Evolutionary conservation across 2,329 filamentous ascomycete species (phyloP), one percentile per base, ranked within the genome.

Genomic region (Colletotrichum sp.): DNA sequence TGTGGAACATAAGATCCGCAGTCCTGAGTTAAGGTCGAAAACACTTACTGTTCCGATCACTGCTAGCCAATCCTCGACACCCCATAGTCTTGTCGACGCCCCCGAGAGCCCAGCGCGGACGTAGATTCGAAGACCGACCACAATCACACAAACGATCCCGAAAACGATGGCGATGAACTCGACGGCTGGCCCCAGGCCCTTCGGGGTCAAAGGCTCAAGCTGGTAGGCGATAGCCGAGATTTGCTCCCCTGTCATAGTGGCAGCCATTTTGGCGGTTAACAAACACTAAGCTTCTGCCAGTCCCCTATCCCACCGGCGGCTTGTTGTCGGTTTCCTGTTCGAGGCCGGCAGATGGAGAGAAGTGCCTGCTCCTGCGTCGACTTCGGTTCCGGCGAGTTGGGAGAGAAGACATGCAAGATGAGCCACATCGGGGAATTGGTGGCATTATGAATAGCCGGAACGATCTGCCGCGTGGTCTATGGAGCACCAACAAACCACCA

Each of bases 61-160:
- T 13, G 28, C 62, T 13, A 62, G 28, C 36, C 16, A 71, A 3
- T 71, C 72, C 21, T 62, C 60, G 1, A 71, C 28, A 8, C 62
- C 60, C 67, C 67, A 71, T 18, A 71, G 67, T n/a, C 67, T 32
- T 18, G 67, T 60, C 16, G 67, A 66, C 18, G 60, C 68, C 15
- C 72, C 60, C 10, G 72, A 71, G 4, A 75, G 26, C 5, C 72
- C 72, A n/a, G 72, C 60, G 21, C 66, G 72, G 21, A 74, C 72
- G 2, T 66, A 71, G 10, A 66, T 52, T 1, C 60, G 67, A 28
- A 71, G 72, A 2, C 30, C 60, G 5, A 75, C 60, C 12, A 60
- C 49, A n/a, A 66, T 60, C 26, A 66, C 55, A 30, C 71, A 52
- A 55, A 68, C 15, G 1, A 68, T 39, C 7, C 71, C 55, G 13